phyloP scores from a whole-genome alignment of 148 eudicot genomes.

The Heliosperma pusillum region DNA sequence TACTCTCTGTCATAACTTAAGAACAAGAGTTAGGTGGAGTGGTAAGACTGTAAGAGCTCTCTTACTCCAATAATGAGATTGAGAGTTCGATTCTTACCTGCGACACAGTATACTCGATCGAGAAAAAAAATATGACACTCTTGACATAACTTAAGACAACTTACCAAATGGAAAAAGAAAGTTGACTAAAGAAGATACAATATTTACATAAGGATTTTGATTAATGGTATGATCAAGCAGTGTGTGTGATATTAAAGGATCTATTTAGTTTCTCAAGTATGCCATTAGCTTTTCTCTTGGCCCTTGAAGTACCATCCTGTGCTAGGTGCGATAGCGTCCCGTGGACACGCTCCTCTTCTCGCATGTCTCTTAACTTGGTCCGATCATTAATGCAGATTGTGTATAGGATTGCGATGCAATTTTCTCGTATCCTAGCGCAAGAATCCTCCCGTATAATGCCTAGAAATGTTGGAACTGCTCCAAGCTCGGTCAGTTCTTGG shows the following conservation, averaged over 20 bases:
- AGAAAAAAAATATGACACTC: no score
- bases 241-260: slow-evolving; percentile 55
- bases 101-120: no score
- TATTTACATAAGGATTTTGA: no score
- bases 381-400: slow-evolving; percentile 63
- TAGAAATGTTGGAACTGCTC: slow-evolving; percentile 54
- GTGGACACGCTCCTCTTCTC: slow-evolving; percentile 59
- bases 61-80: no score
- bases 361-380: slow-evolving; percentile 60
- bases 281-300: slow-evolving; percentile 51
- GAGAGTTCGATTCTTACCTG: no score
- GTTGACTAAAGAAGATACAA: no score
- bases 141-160: no score
- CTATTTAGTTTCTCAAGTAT: slow-evolving; percentile 70
- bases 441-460: slow-evolving; percentile 52
- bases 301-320: slow-evolving; percentile 44
- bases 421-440: slow-evolving; percentile 74
- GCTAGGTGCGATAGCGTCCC: slow-evolving; percentile 70
- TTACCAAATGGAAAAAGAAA: no score
- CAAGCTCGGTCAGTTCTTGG: slow-evolving; percentile 70
- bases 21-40: no score
- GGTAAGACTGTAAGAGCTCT: no score
- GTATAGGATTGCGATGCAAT: slow-evolving; percentile 63
- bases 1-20: no score
- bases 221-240: slow-evolving; percentile 40